Conservation (phyloP, 2,329 filamentous ascomycete species). For the Scytalidium lignicola region DNA sequence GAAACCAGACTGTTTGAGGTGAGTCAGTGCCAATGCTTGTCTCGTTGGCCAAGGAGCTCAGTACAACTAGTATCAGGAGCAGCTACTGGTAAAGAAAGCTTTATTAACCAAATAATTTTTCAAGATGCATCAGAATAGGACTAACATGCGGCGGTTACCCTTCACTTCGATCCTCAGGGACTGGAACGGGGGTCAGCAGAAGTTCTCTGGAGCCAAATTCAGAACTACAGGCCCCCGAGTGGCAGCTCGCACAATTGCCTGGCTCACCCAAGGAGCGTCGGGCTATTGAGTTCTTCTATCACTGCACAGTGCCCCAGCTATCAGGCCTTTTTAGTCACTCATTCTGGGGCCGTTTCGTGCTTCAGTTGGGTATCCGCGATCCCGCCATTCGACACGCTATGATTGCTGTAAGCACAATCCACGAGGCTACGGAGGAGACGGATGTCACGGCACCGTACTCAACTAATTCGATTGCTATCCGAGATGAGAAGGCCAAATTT, state of each 20-base stretch:
- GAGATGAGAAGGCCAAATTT: constrained; percentile 8
- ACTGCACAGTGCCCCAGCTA: constrained; percentile 35
- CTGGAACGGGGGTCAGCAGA: too few species aligned
- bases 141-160: too few species aligned
- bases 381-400: constrained; percentile 45
- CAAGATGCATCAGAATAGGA: too few species aligned
- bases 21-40: constrained; percentile 34
- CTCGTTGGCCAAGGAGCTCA: neutral
- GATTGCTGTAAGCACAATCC: constrained; percentile 43
- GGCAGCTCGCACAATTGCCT: constrained; percentile 22
- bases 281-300: constrained; percentile 31
- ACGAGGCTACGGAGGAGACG: constrained; percentile 27
- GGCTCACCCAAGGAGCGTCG: constrained; percentile 16
- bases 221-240: neutral
- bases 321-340: constrained; percentile 36
- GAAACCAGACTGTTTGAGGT: constrained; percentile 49
- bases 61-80: constrained; percentile 9
- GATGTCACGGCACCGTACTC: too few species aligned
- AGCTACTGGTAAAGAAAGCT: too few species aligned
- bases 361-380: constrained; percentile 39
- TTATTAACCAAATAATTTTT: too few species aligned
- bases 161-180: too few species aligned
- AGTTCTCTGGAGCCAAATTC: too few species aligned
- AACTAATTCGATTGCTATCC: constrained; percentile 13
- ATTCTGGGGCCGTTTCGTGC: constrained; percentile 41